Evolutionary conservation across 2,329 filamentous ascomycete species (phyloP), one percentile per base, ranked within the genome.

Genomic region (Trichoderma brevicompactum): DNA sequence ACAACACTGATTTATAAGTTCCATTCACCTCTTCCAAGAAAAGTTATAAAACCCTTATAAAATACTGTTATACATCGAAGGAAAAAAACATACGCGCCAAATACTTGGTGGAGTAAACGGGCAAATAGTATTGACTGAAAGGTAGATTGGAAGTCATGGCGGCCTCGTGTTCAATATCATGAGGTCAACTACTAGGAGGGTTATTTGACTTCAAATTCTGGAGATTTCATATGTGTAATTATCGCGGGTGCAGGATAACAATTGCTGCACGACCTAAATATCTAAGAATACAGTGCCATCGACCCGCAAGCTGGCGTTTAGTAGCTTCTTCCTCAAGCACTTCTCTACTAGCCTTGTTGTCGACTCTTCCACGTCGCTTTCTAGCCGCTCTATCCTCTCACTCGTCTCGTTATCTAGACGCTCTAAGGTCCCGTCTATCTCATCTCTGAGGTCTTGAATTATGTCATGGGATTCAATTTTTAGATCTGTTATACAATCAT

Each of bases 401-500:
- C 9, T 46, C 41, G 40, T 12, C 41, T 58, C 54, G 19, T 17
- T 36, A 23, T 58, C 54, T 7, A 58, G 41, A 36, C 54, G 54
- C 17, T 46, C 40, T 1, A 58, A 34, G 3, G 54, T 46, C 8
- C 12, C 40, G 8, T 58, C 54, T 7, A 46, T 41, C n/a, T 46
- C 43, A 7, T 59, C 43, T 17, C 40, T 49, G 5, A 59, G 43
- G 8, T 40, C 55, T 28, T 48, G 6, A 3, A 59, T 32, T 48
- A 49, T 48, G 5, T 59, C 55, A 8, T 59, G 32, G 34, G 55
- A 49, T 40, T 48, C 55, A 1, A 38, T 32, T 13, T 46, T 59
- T 5, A 59, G 13, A 23, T 40, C 43, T 4, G 43, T 59, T n/a
- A 59, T 59, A 13, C 43, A 49, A 9, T 59, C 55, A 17, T 59